These are phyloP conservation scores for Aurinia saxatilis DNA, from an alignment of 345 rosid species.

Conservation along the genomic window DNA sequence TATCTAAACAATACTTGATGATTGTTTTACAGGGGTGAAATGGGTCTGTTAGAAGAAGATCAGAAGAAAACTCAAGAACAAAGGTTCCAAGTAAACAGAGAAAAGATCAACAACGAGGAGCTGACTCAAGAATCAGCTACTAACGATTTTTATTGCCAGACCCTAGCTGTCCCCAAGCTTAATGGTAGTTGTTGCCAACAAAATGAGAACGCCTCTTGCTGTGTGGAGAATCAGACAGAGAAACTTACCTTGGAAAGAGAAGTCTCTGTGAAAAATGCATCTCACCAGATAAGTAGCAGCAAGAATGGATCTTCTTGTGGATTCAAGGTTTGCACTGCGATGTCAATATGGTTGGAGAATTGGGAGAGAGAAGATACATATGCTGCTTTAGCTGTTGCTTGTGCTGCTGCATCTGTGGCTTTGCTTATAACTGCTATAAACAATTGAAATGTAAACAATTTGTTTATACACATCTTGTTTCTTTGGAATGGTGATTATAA, in stretches of 20 bases:
- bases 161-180: constrained; percentile 24
- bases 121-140: constrained; percentile 24
- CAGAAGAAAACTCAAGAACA: constrained; percentile 53
- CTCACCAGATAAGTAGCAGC: constrained; percentile 28
- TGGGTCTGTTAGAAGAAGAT: constrained; percentile 74
- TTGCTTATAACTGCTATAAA: constrained; percentile 68
- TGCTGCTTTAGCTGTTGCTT: constrained; percentile 69
- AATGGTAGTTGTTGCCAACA: constrained; percentile 40
- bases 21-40: constrained; percentile 61
- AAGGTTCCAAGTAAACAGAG: constrained; percentile 44
- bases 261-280: constrained; percentile 31
- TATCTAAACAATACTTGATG: neutral
- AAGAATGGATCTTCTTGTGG: constrained; percentile 29
- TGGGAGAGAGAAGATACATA: constrained; percentile 90
- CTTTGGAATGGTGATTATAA: neutral
- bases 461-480: neutral
- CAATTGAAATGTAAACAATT: constrained; percentile 33
- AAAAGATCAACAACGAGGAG: constrained; percentile 24
- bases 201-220: constrained; percentile 49
- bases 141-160: constrained; percentile 10
- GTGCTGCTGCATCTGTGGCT: constrained; percentile 73
- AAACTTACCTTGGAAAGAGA: constrained; percentile 37
- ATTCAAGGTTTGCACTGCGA: constrained; percentile 34
- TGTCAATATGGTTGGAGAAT: constrained; percentile 68
- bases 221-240: constrained; percentile 32